Evolutionary conservation across 1,284 basidiomycete genomes (phyloP).

Genomic region (Lentinula novae-zelandiae): DNA sequence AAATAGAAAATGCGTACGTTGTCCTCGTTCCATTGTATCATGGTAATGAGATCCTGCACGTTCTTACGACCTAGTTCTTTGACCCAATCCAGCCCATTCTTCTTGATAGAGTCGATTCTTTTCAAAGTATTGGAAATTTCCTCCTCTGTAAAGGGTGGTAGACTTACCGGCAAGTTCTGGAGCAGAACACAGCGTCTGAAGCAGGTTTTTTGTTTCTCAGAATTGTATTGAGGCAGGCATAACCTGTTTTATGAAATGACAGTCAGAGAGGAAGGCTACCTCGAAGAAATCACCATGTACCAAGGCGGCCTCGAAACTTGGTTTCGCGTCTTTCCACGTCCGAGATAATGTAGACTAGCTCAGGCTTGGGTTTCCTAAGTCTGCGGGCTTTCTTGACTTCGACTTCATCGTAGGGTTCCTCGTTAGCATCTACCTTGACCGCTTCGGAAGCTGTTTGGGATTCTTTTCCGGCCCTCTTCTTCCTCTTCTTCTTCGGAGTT

Average conservation of each 20-base stretch:
- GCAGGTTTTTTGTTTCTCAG: slow-evolving; percentile 68
- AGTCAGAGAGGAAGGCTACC: background rate
- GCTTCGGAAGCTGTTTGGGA: background rate
- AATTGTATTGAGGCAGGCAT: slow-evolving; percentile 85
- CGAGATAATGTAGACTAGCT: slow-evolving; percentile 71
- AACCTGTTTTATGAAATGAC: slow-evolving; percentile 33
- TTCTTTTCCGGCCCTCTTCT: background rate
- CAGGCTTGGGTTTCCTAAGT: slow-evolving; percentile 43
- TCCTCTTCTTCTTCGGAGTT: background rate
- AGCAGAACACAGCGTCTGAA: slow-evolving; percentile 65
- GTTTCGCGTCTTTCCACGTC: slow-evolving; percentile 60
- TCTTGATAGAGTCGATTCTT: slow-evolving; percentile 75
- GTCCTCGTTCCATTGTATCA: slow-evolving; percentile 85
- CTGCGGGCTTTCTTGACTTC: slow-evolving; percentile 20
- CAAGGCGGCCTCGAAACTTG: slow-evolving; percentile 70
- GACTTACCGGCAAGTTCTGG: slow-evolving; percentile 57
- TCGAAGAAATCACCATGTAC: slow-evolving; percentile 25
- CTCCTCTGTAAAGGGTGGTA: background rate
- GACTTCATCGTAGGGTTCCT: background rate
- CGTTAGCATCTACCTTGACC: background rate
- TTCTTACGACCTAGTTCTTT: slow-evolving; percentile 81
- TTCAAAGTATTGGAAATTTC: too few species aligned
- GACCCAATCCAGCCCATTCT: slow-evolving; percentile 78
- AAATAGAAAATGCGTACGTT: slow-evolving; percentile 42
- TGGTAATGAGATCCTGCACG: slow-evolving; percentile 61